Evolutionary conservation across 768 basidiomycete genomes (phyloP), one percentile per base, ranked within the genome.

Genomic region (Lactarius quietus): DNA sequence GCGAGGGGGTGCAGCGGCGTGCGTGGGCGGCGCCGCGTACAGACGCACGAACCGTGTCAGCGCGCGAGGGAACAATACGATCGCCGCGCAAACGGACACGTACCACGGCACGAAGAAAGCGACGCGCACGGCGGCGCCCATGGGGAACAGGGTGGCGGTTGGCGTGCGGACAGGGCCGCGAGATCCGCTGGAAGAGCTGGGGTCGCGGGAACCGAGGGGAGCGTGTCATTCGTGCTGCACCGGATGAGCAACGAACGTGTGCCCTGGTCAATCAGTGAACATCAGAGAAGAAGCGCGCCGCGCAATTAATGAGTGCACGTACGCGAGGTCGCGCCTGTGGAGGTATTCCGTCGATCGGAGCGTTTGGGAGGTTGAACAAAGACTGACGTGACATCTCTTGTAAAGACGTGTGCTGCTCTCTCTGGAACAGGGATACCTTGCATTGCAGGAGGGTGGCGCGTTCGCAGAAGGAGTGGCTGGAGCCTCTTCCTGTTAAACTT

Each of bases 1-100:
- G 66, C 68, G 56, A 69, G 68, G 26, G 66, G 68, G 57, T 62
- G 63, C 9, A 67, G 60, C 2, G 68, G 59, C 28, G 63, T 64
- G 33, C 33, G 59, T 8, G 60, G 62, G 1, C n/a, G 57, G 29
- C 1, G 26, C 41, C 6, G 59, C 53, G 61, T 65, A 65, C 20
- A 45, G 33, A 20, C 63, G 63, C 18, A 68, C 67, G 45, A 65
- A 59, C 17, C 23, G n/a, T 17, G 55, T 26, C 3, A 68, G 38
- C 15, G 31, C n/a, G 17, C 59, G 62, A 3, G 69, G 69, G 28
- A 58, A 43, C 23, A 69, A 41, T 6, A 57, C 39, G 38, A 69
- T 63, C 0, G 53, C 52, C 14, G 63, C 66, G 43, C 69, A 66
- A 31, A 69, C 66, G 57, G 62, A 43, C 31, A 69, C 18, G 45